Conservation (phyloP, 805 yeast genomes). For the Metschnikowia sp. region DNA sequence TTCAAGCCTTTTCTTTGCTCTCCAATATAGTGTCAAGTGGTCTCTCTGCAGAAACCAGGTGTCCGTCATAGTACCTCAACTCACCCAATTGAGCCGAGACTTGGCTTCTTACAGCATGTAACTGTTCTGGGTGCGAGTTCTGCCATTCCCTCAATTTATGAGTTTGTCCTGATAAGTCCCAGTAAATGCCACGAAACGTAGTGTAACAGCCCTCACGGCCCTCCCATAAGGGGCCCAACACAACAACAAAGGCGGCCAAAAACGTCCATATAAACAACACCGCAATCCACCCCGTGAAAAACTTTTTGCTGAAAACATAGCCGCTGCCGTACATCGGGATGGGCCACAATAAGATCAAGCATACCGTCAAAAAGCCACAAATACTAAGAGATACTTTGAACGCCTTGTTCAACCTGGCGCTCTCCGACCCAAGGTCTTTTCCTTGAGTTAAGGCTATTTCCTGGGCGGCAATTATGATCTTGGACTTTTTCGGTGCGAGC, state of each 20-base stretch:
- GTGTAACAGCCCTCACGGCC: conserved; percentile 64
- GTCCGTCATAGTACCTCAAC: conserved; percentile 9
- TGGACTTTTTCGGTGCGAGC: conserved; percentile 23
- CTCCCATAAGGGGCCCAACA: conserved; percentile 68
- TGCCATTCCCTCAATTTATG: conserved; percentile 76
- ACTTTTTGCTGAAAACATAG: conserved; percentile 68
- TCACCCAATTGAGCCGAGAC: conserved; percentile 30
- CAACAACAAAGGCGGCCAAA: conserved; percentile 58
- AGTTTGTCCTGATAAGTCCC: conserved; percentile 80
- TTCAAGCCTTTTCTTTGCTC: conserved; percentile 1
- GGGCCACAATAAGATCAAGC: conserved; percentile 77
- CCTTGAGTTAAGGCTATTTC: conserved; percentile 28
- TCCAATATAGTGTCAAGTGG: conserved; percentile 15
- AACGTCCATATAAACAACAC: conserved; percentile 82
- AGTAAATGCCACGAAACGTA: conserved; percentile 73
- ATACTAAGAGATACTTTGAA: conserved; percentile 58
- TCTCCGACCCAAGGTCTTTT: conserved; percentile 42
- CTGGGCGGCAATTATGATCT: conserved; percentile 34
- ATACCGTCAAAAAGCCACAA: conserved; percentile 57
- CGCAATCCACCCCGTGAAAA: conserved; percentile 86
- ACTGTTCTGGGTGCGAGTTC: conserved; percentile 60
- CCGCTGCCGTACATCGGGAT: conserved; percentile 89
- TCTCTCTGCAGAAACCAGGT: conserved; percentile 9
- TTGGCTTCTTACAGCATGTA: conserved; percentile 72
- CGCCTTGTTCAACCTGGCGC: conserved; percentile 47